Base-by-base conservation (phyloP, 495 filamentous ascomycete species). In the Aspergillus biplanus region DNA sequence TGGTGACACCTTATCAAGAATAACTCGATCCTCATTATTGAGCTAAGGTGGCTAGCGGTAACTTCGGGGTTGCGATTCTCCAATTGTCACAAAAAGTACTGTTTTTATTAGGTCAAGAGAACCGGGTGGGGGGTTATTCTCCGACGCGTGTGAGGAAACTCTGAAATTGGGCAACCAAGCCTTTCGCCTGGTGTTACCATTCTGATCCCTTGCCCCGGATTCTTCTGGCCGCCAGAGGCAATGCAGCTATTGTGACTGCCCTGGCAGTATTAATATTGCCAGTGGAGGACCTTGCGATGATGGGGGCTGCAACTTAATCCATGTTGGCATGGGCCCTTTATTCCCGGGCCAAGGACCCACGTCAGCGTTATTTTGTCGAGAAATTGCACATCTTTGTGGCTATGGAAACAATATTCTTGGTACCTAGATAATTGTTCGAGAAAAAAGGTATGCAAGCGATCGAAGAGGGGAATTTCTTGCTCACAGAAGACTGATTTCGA, bases 1-100 rank as follows among this genome's bases (percentile, higher is more conserved):
- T 48, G 32, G 16, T 7, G 33, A 15, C 15, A 8, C 18, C 55
- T 47, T 58, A 58, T 58, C 56, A 12, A 49, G 11, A 56, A 50
- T 16, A 16, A 50, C 9, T 21, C 21, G 15, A 6, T 50, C 16
- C 47, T 21, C 9, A 50, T 27, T 27, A 27, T 21, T 50, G 4
- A 50, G 47, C 47, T 31, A 13, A 16, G 15, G 46, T 49, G 46
- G 8, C 9, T 50, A 50, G 15, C 15, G 47, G 47, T 50, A 6
- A 50, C 8, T 50, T 6, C 15, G 16, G 16, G 21, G 21, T 21
- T 7, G 15, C 9, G 8, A 50, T 5, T 50, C 9, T 27, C 21
- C 21, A 27, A 21, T 13, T 27, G 21, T 50, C 12, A 9, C 12
- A 16, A 21, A 50, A 16, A 13, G 39, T 44, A 44, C 6, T 4